Conservation (phyloP, 768 basidiomycete species). For the Obba rivulosa region DNA sequence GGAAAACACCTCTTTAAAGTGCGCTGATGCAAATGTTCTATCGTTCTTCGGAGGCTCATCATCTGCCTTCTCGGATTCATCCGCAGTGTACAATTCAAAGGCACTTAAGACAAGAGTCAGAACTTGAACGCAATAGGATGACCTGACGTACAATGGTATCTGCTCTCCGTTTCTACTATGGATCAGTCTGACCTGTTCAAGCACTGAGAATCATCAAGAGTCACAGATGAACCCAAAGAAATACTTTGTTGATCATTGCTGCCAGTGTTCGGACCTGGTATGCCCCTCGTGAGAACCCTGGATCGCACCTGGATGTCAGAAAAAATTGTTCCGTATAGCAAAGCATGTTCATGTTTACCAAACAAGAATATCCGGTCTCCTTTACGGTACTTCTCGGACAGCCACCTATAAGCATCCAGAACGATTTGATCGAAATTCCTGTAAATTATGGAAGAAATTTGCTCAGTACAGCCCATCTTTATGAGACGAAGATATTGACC, state of each 20-base stretch:
- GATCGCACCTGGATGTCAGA: background rate
- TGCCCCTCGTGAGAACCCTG: conserved; percentile 40
- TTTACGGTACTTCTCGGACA: conserved; percentile 24
- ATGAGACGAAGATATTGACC: conserved; percentile 1
- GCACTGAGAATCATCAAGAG: background rate
- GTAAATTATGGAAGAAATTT: background rate
- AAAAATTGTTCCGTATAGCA: background rate
- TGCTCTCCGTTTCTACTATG: conserved; percentile 27
- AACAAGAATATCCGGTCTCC: conserved; percentile 33
- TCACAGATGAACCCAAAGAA: background rate
- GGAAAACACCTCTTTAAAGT: conserved; percentile 26
- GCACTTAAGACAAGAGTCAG: conserved; percentile 5
- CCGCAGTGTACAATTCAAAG: conserved; percentile 11
- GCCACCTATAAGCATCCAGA: conserved; percentile 26
- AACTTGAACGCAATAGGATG: too few species aligned
- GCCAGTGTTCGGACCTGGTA: conserved; percentile 36
- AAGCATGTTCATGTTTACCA: conserved; percentile 14
- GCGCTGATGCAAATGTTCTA: background rate
- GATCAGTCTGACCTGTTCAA: conserved; percentile 28
- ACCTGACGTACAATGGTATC: conserved; percentile 21
- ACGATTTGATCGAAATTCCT: conserved; percentile 19
- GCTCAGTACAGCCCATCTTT: too few species aligned
- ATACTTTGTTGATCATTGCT: conserved; percentile 35
- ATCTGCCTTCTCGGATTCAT: too few species aligned
- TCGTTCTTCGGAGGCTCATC: too few species aligned